A percentile compares a stretch with the other conserved stretches of the same genome.
Conservation (phyloP, 805 yeast species). For the Yamadazyma insecticola region DNA sequence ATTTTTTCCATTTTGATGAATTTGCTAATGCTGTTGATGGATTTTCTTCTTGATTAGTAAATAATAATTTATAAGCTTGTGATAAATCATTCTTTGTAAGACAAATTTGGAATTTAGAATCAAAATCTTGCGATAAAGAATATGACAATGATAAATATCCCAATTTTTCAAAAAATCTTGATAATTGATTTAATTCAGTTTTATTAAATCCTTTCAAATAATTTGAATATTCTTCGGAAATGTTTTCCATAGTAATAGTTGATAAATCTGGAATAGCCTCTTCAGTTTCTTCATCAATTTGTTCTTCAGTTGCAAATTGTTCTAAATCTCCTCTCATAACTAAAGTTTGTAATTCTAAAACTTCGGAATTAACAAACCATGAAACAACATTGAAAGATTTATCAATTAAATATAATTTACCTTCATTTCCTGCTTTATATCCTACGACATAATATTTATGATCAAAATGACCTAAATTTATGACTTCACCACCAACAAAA, state of each 20-base stretch:
- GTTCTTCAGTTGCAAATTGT: conserved; percentile 36
- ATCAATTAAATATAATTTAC: conserved; percentile 85
- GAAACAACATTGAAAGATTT: conserved; percentile 81
- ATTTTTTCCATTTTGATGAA: conserved; percentile 71
- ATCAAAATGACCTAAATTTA: conserved; percentile 90
- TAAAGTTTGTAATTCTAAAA: conserved; percentile 91
- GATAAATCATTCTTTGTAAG: conserved; percentile 66
- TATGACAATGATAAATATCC: conserved; percentile 83
- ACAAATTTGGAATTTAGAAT: conserved; percentile 89
- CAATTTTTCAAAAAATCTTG: conserved; percentile 91
- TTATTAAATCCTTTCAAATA: conserved; percentile 58
- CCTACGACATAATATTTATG: conserved; percentile 83
- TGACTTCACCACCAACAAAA: conserved; percentile 89
- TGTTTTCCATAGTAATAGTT: conserved; percentile 48
- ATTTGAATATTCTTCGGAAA: conserved; percentile 45
- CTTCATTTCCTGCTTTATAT: conserved; percentile 78
- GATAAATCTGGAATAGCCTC: conserved; percentile 35
- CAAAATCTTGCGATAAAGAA: conserved; percentile 77
- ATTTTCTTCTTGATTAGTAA: conserved; percentile 34
- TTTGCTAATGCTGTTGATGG: conserved; percentile 41
- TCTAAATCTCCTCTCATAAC: conserved; percentile 94
- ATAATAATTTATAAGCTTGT: conserved; percentile 57
- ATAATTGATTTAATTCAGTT: conserved; percentile 68
- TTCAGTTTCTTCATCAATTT: conserved; percentile 33
- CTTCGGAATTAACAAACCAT: conserved; percentile 77